phyloP scores from a whole-genome alignment of 495 filamentous ascomycete species.

The Cairneyella variabilis region DNA sequence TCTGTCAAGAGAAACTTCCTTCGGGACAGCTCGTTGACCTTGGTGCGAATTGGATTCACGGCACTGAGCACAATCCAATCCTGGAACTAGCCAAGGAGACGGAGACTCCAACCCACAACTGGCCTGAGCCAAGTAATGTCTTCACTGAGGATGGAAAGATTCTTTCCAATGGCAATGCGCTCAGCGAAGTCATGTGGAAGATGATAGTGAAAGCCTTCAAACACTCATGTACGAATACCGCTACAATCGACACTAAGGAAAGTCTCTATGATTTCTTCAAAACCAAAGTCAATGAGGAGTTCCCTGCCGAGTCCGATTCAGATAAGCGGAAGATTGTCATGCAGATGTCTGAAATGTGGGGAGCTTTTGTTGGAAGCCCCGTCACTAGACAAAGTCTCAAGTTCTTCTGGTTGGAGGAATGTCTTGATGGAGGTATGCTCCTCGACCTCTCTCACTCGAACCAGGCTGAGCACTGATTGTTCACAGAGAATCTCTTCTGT shows the following conservation, averaged over 20 bases:
- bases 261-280: conserved; percentile 79
- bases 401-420: conserved; percentile 95
- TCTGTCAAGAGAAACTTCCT: conserved; percentile 49
- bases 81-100: conserved; percentile 69
- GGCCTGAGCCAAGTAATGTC: conserved; percentile 52
- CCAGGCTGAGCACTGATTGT: neutral
- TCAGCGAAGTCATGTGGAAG: conserved; percentile 65
- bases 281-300: conserved; percentile 51
- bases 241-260: conserved; percentile 57
- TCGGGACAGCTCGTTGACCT: conserved; percentile 53
- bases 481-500: conserved; percentile 79
- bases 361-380: conserved; percentile 78
- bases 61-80: conserved; percentile 81
- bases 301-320: conserved; percentile 43
- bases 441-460: neutral
- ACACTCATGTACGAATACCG: conserved; percentile 65
- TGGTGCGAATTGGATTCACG: conserved; percentile 96
- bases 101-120: conserved; percentile 53
- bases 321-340: conserved; percentile 41
- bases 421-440: conserved; percentile 72
- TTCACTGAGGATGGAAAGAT: conserved; percentile 61
- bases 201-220: conserved; percentile 74
- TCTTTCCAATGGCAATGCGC: conserved; percentile 44
- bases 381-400: conserved; percentile 78
- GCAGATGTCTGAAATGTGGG: conserved; percentile 74